Conservation (phyloP, 1,284 basidiomycete genomes). For the Ceratobasidium sp. region DNA sequence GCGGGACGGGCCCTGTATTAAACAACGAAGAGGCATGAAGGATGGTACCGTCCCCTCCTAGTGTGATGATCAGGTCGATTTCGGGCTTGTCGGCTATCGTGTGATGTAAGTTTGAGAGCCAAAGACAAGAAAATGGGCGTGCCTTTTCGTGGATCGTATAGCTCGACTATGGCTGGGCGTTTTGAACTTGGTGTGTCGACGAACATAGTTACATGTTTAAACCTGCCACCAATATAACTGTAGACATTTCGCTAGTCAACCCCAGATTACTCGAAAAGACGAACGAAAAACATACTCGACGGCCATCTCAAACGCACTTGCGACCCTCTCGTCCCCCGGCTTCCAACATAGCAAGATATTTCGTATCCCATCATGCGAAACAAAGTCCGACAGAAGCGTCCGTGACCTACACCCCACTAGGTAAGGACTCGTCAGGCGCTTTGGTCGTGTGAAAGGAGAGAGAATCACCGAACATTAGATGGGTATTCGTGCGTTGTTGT, state of each 20-base stretch:
- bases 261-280: neutral
- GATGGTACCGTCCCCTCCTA: constrained; percentile 96
- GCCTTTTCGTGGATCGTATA: constrained; percentile 68
- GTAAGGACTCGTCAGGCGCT: constrained; percentile 10
- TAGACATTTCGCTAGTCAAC: neutral
- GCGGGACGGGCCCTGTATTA: constrained; percentile 87
- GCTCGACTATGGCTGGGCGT: constrained; percentile 70
- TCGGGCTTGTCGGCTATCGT: constrained; percentile 60
- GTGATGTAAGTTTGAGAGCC: neutral
- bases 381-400: constrained; percentile 22
- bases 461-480: neutral
- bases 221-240: constrained; percentile 65
- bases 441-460: neutral
- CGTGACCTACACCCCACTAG: constrained; percentile 1
- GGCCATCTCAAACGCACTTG: constrained; percentile 56
- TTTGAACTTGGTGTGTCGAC: constrained; percentile 73
- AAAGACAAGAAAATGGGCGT: constrained; percentile 40
- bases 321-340: constrained; percentile 57
- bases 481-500: constrained; percentile 22
- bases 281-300: constrained; percentile 52
- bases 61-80: constrained; percentile 86
- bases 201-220: constrained; percentile 78
- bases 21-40: constrained; percentile 94
- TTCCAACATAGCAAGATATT: constrained; percentile 63
- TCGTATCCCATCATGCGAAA: constrained; percentile 28